phyloP scores from a whole-genome alignment of 257 asterid species.

The Solanum phureja region DNA sequence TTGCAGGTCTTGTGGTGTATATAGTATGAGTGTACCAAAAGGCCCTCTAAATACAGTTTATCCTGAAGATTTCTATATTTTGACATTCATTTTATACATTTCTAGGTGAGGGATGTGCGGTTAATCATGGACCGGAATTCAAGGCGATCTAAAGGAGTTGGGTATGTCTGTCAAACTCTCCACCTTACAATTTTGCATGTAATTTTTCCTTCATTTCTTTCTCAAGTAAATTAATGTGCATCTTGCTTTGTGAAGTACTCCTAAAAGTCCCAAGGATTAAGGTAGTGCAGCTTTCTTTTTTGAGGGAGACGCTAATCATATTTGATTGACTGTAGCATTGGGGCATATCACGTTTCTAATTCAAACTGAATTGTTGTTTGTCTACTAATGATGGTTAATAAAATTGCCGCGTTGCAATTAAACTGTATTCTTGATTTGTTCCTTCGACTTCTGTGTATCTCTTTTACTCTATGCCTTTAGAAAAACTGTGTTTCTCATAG shows the following conservation, averaged over 20 bases:
- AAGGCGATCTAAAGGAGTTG: slow-evolving; percentile 97
- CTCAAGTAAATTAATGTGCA: background rate
- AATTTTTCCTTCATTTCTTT: background rate
- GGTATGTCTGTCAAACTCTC: slow-evolving; percentile 41
- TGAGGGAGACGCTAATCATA: background rate
- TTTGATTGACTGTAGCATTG: background rate
- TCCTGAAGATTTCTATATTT: background rate
- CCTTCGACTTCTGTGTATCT: background rate
- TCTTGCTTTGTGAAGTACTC: background rate
- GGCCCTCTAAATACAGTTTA: background rate
- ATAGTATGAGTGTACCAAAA: slow-evolving; percentile 7
- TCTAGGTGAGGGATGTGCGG: slow-evolving; percentile 93
- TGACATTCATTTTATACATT: background rate
- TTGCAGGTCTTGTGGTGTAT: slow-evolving; percentile 8
- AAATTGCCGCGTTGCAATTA: background rate
- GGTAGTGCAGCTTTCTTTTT: background rate
- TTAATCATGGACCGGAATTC: slow-evolving; percentile 97
- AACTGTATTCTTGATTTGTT: background rate
- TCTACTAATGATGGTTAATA: background rate
- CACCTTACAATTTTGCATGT: background rate
- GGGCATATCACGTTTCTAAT: background rate
- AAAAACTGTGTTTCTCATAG: background rate
- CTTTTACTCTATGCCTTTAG: background rate
- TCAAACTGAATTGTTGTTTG: background rate
- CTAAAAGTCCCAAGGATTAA: background rate